phyloP scores from a whole-genome alignment of 805 yeast genomes.

The Jamesozyma gamospora region DNA sequence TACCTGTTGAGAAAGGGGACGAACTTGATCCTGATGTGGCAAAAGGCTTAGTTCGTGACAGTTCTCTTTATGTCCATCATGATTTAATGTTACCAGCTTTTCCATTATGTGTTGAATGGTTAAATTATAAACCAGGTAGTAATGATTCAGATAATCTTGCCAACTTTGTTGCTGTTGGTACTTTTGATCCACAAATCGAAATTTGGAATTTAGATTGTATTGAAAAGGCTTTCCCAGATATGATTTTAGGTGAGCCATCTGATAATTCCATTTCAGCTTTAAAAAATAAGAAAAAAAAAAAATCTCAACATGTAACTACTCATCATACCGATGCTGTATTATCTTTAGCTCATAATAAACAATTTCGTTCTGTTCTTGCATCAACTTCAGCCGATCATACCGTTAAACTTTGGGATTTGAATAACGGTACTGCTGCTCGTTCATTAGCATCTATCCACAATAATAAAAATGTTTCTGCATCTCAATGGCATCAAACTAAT shows the following conservation, averaged over 20 bases:
- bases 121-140: conserved; percentile 59
- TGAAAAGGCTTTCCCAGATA: conserved; percentile 91
- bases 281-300: conserved; percentile 39
- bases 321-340: conserved; percentile 93
- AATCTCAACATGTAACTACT: conserved; percentile 45
- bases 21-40: conserved; percentile 63
- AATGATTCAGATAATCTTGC: conserved; percentile 47
- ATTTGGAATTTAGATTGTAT: conserved; percentile 90
- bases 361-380: conserved; percentile 75
- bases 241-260: conserved; percentile 74
- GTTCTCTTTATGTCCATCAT: conserved; percentile 84
- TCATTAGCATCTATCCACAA: conserved; percentile 59
- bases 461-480: conserved; percentile 72
- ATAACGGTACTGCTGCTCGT: conserved; percentile 62
- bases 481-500: conserved; percentile 73
- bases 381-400: conserved; percentile 95
- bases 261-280: conserved; percentile 29
- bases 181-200: conserved; percentile 95
- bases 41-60: conserved; percentile 60
- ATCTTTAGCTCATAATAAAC: conserved; percentile 71
- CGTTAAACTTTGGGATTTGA: conserved; percentile 90
- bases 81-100: conserved; percentile 95
- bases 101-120: conserved; percentile 95
- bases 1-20: conserved; percentile 57
- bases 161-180: conserved; percentile 92